phyloP scores from a whole-genome alignment of 768 basidiomycete species.

The Cantharellus cinnabarinus region DNA sequence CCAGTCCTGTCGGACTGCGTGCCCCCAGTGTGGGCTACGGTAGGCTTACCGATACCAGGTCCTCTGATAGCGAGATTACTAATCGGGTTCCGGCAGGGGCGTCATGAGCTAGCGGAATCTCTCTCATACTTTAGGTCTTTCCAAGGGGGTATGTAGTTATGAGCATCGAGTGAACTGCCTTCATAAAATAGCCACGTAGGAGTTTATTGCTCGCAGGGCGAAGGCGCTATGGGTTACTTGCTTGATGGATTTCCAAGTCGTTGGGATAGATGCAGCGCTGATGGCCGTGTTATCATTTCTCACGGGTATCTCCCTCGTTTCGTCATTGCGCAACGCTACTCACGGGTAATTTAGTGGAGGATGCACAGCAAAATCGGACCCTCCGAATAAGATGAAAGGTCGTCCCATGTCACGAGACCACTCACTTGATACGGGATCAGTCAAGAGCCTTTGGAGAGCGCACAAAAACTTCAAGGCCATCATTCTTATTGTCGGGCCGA shows the following conservation, averaged over 20 bases:
- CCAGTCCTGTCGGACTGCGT: not conserved
- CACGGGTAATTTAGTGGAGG: not conserved
- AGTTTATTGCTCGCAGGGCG: constrained; percentile 24
- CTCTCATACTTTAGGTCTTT: constrained; percentile 44
- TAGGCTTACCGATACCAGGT: not conserved
- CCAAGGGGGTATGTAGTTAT: constrained; percentile 46
- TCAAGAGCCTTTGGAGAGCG: constrained; percentile 34
- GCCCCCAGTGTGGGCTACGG: not conserved
- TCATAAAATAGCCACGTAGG: no score
- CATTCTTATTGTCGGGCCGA: constrained; percentile 53
- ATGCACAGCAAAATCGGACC: constrained; percentile 10
- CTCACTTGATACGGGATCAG: not conserved
- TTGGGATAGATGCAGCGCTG: constrained; percentile 44
- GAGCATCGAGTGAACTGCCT: no score
- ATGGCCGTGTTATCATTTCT: constrained; percentile 55
- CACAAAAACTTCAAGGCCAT: constrained; percentile 35
- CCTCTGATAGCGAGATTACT: not conserved
- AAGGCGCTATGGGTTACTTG: constrained; percentile 53
- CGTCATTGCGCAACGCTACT: not conserved
- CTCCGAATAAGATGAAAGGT: constrained; percentile 39
- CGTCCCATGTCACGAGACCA: not conserved
- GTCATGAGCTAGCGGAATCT: constrained; percentile 70
- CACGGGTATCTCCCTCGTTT: constrained; percentile 43
- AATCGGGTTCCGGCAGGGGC: constrained; percentile 15
- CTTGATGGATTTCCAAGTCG: constrained; percentile 55